Percentiles rank a stretch among this genome's conserved stretches.
phyloP scores from a whole-genome alignment of 2,329 filamentous ascomycete species.

The Phaeophleospora eucalypticola region DNA sequence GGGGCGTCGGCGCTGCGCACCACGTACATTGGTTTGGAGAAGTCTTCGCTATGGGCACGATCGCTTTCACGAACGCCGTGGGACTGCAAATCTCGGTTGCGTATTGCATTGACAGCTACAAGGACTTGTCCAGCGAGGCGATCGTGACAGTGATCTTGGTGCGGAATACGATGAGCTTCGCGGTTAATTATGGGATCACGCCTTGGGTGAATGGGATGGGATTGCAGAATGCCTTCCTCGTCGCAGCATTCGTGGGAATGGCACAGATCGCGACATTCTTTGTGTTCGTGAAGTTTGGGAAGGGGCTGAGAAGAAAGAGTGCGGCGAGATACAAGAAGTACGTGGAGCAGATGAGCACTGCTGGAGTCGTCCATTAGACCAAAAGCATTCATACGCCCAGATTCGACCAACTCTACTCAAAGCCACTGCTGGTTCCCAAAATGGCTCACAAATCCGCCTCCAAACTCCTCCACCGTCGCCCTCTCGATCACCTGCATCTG shows the following conservation, averaged over 20 bases:
- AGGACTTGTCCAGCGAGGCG: slow-evolving; percentile 42
- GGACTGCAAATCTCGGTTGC: slow-evolving; percentile 39
- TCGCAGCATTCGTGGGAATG: slow-evolving; percentile 42
- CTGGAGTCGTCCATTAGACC: slow-evolving; percentile 24
- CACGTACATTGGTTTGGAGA: slow-evolving; percentile 48
- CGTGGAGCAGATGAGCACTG: slow-evolving; percentile 32
- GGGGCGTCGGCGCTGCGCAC: slow-evolving; percentile 49
- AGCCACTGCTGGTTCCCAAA: slow-evolving; percentile 44
- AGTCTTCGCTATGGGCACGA: slow-evolving; percentile 43
- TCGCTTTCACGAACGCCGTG: slow-evolving; percentile 43
- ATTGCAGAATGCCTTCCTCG: slow-evolving; percentile 41
- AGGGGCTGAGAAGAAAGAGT: slow-evolving; percentile 39
- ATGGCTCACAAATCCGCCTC: slow-evolving; percentile 54
- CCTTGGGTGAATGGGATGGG: slow-evolving; percentile 44
- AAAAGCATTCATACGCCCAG: no score
- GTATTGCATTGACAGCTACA: slow-evolving; percentile 45
- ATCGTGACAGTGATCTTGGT: slow-evolving; percentile 46
- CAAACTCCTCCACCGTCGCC: slow-evolving; percentile 43
- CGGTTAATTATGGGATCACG: slow-evolving; percentile 47
- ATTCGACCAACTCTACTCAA: no score
- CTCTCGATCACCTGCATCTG: slow-evolving; percentile 34
- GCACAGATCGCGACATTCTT: slow-evolving; percentile 40
- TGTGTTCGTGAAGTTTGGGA: slow-evolving; percentile 49
- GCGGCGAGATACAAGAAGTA: slow-evolving; percentile 38
- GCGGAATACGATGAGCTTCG: slow-evolving; percentile 48